Evolutionary conservation across 306 rosid genomes (phyloP).

Genomic region (Gastrolobium bilobum): DNA sequence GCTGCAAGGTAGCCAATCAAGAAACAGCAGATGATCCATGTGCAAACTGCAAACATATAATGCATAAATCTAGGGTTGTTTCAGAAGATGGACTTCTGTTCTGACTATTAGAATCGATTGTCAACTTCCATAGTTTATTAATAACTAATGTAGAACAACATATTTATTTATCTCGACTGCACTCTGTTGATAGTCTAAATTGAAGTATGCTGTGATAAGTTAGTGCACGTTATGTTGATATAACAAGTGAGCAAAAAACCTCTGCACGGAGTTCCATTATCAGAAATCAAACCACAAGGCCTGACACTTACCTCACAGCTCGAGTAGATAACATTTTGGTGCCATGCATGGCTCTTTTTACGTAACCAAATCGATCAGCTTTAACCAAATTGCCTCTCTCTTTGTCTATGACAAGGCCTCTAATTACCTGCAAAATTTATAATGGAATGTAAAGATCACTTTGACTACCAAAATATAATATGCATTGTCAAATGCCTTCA

Average conservation of each 20-base stretch:
- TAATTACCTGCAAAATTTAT: constrained; percentile 77
- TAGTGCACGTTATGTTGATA: constrained; percentile 19
- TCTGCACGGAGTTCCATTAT: constrained; percentile 22
- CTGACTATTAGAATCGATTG: constrained; percentile 37
- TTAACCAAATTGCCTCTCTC: constrained; percentile 95
- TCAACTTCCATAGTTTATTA: constrained; percentile 20
- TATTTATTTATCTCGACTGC: constrained; percentile 25
- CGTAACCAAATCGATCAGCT: constrained; percentile 96
- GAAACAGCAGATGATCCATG: constrained; percentile 36
- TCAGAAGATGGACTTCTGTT: constrained; percentile 42
- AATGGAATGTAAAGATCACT: constrained; percentile 38
- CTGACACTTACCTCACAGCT: constrained; percentile 77
- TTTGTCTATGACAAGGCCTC: constrained; percentile 99
- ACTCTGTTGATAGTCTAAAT: constrained; percentile 35
- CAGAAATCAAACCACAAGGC: constrained; percentile 43
- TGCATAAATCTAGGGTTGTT: constrained; percentile 37
- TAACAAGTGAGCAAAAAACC: constrained; percentile 22
- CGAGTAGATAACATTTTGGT: constrained; percentile 88
- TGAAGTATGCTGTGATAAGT: neutral
- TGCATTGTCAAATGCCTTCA: constrained; percentile 44
- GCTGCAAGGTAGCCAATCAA: constrained; percentile 28
- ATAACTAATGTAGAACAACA: constrained; percentile 26
- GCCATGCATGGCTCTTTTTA: constrained; percentile 98
- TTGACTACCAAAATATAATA: constrained; percentile 35
- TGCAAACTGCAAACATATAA: constrained; percentile 18